Evolutionary conservation across 345 rosid genomes (phyloP).

Genomic region (Balakata baccata): DNA sequence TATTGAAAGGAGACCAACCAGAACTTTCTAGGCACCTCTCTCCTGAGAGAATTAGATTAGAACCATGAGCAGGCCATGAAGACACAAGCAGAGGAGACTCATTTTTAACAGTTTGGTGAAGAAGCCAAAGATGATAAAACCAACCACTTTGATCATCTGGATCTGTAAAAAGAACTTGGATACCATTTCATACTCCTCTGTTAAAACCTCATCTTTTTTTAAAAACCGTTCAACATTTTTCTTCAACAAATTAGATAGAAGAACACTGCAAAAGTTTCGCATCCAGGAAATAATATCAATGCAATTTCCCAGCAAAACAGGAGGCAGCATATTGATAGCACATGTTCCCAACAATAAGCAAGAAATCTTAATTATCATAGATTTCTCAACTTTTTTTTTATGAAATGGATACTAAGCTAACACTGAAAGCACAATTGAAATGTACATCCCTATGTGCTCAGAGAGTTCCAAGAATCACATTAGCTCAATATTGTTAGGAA

Average conservation of each 20-base stretch:
- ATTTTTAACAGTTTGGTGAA: conserved; percentile 67
- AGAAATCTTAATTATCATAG: not conserved
- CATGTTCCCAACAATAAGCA: not conserved
- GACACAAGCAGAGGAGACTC: conserved; percentile 64
- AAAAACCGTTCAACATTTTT: conserved; percentile 50
- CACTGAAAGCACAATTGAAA: not conserved
- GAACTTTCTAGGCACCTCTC: conserved; percentile 28
- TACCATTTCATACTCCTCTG: conserved; percentile 64
- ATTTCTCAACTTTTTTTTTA: not conserved
- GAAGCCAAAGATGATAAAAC: conserved; percentile 98
- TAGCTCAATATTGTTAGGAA: not conserved
- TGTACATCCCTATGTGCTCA: not conserved
- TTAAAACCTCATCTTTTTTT: conserved; percentile 47
- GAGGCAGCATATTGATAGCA: not conserved
- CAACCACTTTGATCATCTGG: conserved; percentile 94
- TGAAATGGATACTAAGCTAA: not conserved
- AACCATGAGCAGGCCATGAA: conserved; percentile 79
- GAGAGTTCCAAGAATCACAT: not conserved
- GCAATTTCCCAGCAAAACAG: not conserved
- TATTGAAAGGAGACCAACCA: conserved; percentile 35
- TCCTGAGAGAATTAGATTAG: conserved; percentile 40
- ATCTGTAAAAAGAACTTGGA: conserved; percentile 78
- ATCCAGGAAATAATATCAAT: not conserved
- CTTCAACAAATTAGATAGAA: conserved; percentile 62
- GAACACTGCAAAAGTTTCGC: conserved; percentile 53